Conservation (phyloP, 768 basidiomycete species). For the Boletus rex-veris region DNA sequence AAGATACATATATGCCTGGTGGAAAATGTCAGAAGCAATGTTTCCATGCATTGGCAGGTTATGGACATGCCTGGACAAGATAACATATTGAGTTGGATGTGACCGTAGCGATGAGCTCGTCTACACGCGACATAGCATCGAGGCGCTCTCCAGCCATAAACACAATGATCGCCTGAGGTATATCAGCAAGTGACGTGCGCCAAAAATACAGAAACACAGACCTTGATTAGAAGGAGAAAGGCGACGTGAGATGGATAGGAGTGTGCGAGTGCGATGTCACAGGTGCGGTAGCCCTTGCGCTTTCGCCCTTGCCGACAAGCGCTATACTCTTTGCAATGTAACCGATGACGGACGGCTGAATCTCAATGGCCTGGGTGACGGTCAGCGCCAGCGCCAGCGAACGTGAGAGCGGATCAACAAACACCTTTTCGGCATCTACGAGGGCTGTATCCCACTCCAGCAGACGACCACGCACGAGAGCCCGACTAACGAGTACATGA, state of each 20-base stretch:
- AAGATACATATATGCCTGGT: constrained; percentile 9
- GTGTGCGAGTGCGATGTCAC: neutral
- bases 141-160: constrained; percentile 2
- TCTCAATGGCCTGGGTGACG: neutral
- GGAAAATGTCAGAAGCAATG: neutral
- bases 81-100: neutral
- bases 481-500: constrained; percentile 1
- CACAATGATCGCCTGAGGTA: neutral
- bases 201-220: neutral
- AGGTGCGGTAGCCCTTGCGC: neutral
- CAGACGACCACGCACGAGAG: neutral
- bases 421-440: neutral
- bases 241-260: neutral
- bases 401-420: neutral
- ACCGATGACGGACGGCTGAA: neutral
- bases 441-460: neutral
- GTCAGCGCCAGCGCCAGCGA: neutral
- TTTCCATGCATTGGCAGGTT: too few species aligned
- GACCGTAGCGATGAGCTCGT: neutral
- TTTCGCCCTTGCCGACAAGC: neutral
- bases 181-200: too few species aligned
- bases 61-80: neutral
- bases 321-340: too few species aligned
- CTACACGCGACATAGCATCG: neutral
- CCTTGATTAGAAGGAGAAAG: constrained; percentile 3